Evolutionary conservation across 306 rosid species (phyloP).

Genomic region (Castanospermum australe): DNA sequence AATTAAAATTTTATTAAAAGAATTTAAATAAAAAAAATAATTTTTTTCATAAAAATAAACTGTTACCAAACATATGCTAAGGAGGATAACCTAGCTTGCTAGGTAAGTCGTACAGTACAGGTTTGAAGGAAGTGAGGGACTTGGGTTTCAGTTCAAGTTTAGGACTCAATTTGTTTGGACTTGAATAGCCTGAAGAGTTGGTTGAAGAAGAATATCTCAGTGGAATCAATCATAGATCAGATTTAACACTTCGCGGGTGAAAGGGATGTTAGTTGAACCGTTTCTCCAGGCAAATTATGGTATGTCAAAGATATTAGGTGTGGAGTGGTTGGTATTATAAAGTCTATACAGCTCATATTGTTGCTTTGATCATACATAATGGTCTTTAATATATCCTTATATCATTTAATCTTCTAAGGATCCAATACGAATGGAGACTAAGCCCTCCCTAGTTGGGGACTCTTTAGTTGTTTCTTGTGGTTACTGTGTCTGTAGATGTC

Average conservation of each 20-base stretch:
- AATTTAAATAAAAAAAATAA: too few relatives aligned
- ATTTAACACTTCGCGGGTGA: slow-evolving; percentile 18
- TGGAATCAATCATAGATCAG: slow-evolving; percentile 26
- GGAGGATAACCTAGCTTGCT: not conserved
- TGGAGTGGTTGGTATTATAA: slow-evolving; percentile 56
- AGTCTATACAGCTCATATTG: slow-evolving; percentile 30
- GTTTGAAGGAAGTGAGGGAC: not conserved
- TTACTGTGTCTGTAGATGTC: too few relatives aligned
- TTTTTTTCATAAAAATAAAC: too few relatives aligned
- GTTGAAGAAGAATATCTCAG: slow-evolving; percentile 24
- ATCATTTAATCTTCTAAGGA: not conserved
- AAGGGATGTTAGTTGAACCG: slow-evolving; percentile 46
- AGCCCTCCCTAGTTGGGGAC: too few relatives aligned
- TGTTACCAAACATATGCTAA: too few relatives aligned
- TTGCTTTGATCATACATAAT: not conserved
- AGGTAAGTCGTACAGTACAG: too few relatives aligned
- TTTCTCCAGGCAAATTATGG: slow-evolving; percentile 52
- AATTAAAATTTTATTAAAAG: too few relatives aligned
- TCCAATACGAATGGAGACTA: not conserved
- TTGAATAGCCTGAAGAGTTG: slow-evolving; percentile 47
- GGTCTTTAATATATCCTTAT: too few relatives aligned
- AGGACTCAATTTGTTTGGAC: not conserved
- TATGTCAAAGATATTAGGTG: slow-evolving; percentile 38
- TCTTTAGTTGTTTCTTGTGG: too few relatives aligned
- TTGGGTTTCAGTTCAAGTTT: not conserved